These are phyloP conservation scores for Ogataea chonburiensis DNA, from an alignment of 805 yeast species.

Conservation along the genomic window DNA sequence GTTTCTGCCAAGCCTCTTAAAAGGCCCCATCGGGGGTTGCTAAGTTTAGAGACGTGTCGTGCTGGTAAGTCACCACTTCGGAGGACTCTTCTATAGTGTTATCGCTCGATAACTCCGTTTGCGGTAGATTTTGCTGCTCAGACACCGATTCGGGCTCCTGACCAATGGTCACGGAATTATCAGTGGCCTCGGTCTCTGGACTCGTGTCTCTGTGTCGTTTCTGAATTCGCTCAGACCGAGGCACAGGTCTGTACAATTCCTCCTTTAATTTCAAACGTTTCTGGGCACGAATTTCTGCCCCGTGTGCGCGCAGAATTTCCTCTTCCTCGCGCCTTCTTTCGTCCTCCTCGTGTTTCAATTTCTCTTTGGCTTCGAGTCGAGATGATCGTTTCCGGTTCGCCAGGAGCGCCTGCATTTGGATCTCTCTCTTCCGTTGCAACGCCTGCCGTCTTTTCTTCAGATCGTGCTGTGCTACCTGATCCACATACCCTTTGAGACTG, in stretches of 20 bases:
- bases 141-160: neutral
- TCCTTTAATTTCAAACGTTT: slow-evolving; percentile 39
- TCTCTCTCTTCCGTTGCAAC: slow-evolving; percentile 56
- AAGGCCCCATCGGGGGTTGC: too few species aligned
- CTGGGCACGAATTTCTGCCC: slow-evolving; percentile 44
- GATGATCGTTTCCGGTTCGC: slow-evolving; percentile 74
- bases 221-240: slow-evolving; percentile 36
- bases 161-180: too few species aligned
- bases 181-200: neutral
- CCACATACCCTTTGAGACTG: slow-evolving; percentile 33
- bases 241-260: slow-evolving; percentile 26
- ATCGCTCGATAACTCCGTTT: neutral
- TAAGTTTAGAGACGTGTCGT: too few species aligned
- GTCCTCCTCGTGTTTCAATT: slow-evolving; percentile 52
- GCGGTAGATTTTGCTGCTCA: neutral
- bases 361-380: slow-evolving; percentile 64
- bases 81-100: slow-evolving; percentile 2
- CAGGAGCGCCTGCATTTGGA: slow-evolving; percentile 59
- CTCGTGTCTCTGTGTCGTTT: slow-evolving; percentile 18
- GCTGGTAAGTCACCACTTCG: too few species aligned
- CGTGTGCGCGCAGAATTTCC: slow-evolving; percentile 43
- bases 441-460: slow-evolving; percentile 52
- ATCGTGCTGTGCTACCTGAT: slow-evolving; percentile 44
- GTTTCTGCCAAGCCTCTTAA: too few species aligned
- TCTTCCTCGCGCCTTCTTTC: slow-evolving; percentile 45